A percentile compares a stretch with the other conserved stretches of the same genome.
These are phyloP conservation scores for Kuraishia ogatae DNA, from an alignment of 805 yeast genomes.

Conservation along the genomic window DNA sequence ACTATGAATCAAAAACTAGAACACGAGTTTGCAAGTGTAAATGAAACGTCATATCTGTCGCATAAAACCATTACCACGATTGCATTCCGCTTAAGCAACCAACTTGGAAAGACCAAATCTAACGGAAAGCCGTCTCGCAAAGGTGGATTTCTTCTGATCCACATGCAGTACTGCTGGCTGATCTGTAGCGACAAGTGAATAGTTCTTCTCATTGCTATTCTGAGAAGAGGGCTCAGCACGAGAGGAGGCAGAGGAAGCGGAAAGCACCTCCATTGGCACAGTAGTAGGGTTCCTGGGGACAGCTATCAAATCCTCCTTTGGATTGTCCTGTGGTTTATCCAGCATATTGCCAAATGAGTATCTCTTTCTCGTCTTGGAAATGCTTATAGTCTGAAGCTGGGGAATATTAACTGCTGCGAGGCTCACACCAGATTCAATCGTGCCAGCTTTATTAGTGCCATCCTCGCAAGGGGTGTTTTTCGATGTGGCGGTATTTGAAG, in stretches of 20 bases:
- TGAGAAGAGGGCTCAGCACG: background rate
- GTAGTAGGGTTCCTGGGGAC: background rate
- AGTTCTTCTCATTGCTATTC: background rate
- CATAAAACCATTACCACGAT: background rate
- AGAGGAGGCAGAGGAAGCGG: background rate
- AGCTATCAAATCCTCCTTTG: background rate
- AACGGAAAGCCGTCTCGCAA: constrained; percentile 11
- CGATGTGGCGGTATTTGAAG: background rate
- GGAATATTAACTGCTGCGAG: background rate
- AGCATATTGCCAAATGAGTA: background rate
- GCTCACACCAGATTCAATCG: background rate
- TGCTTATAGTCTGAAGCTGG: background rate
- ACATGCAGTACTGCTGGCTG: background rate
- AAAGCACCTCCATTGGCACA: background rate
- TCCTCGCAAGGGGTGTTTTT: background rate
- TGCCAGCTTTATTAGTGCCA: background rate
- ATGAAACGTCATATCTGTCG: background rate
- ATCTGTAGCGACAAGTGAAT: background rate
- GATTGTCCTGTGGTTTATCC: background rate
- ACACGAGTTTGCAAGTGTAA: background rate
- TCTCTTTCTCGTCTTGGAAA: background rate
- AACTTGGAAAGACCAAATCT: constrained; percentile 14
- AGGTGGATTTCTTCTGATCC: background rate
- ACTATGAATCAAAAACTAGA: background rate
- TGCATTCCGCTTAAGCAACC: background rate